Evolutionary conservation across 1,139 yeast genomes (phyloP), one percentile per base, ranked within the genome.

Genomic region (Saccharomyces hybrid): DNA sequence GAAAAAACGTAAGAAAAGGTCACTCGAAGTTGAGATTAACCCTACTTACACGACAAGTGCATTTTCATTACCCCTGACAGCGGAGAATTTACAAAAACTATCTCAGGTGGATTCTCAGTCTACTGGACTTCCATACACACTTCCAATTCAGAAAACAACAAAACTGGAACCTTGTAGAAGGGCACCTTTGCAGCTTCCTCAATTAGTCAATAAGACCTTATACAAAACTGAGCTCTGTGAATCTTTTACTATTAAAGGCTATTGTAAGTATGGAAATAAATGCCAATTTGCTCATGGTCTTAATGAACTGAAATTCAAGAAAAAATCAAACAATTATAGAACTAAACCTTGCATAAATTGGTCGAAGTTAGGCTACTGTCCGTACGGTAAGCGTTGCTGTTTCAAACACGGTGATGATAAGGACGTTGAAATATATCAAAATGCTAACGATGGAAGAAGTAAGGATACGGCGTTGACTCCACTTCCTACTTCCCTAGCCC

Each of bases 201-300:
- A 52, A 26, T 58, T 63, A 41, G 78, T 84, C 56, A 87, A 86
- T 68, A 84, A 87, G 52, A 86, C 81, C 59, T 77, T 90, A 50
- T 90, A 89, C 78, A 90, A 90, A 74, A 90, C 97, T 0, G 97
- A 90, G 71, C 78, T 90, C 57, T 90, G 97, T 71, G 88, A 85
- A 41, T 83, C 91, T 42, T 90, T 77, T 70, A 80, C 84, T 69
- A 84, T 82, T 63, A 79, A 82, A 59, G 93, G 93, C 27, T 67
- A 70, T 56, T 90, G 97, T 70, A 96, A 96, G 8, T 90, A 90
- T 68, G 96, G 96, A 2, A 79, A 80, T 62, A 90, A 90, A 73
- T 90, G 97, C 69, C 97, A 90, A 73, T 90, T 90, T 77, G 97
- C 97, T 7, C 97, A 90, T 65, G 97, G 97, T 25, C 78, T 80